Evolutionary conservation across 805 yeast genomes (phyloP), one percentile per base, ranked within the genome.

Genomic region (Lachancea nothofagi): DNA sequence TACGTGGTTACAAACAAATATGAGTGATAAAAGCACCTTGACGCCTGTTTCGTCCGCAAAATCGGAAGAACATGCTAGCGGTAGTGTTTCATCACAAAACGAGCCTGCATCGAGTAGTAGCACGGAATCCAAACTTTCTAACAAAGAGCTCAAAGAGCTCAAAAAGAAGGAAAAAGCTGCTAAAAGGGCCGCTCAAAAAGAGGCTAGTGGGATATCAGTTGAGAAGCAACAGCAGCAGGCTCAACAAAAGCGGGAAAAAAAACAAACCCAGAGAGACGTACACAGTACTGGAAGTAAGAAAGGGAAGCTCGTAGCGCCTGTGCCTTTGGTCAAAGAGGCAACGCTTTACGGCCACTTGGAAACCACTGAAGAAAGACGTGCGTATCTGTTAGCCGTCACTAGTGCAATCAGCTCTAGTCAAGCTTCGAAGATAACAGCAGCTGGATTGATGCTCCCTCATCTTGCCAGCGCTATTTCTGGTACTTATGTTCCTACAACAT

Each of bases 131-230:
- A 62, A 65, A 40, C 59, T 81, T 31, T 64, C 84, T 7, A 85
- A 85, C 49, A 88, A 87, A 53, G 95, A 89, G 61, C 69, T 86
- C 46, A 89, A 89, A 60, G 96, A 86, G 52, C 67, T 80, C 75
- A 85, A 87, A 59, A 89, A 88, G 69, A 77, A 77, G 52, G 95
- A 88, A 55, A 89, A 90, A 65, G 93, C 93, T 10, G 95, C 93
- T 28, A 85, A 86, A 59, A 73, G 97, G 59, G 93, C 96, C 2
- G 95, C 96, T 2, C 77, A 80, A 47, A 88, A 85, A 56, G 83
- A 74, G 49, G 80, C 78, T 6, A 73, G 69, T 36, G 88, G 82
- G 24, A 74, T 77, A 32, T 58, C 71, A 14, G 50, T 61, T 27
- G 66, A 67, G 47, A 65, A 62, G 35, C 69, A 63, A 46, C 61